Conservation (phyloP, 148 eudicot genomes). For the Heliosperma pusillum region DNA sequence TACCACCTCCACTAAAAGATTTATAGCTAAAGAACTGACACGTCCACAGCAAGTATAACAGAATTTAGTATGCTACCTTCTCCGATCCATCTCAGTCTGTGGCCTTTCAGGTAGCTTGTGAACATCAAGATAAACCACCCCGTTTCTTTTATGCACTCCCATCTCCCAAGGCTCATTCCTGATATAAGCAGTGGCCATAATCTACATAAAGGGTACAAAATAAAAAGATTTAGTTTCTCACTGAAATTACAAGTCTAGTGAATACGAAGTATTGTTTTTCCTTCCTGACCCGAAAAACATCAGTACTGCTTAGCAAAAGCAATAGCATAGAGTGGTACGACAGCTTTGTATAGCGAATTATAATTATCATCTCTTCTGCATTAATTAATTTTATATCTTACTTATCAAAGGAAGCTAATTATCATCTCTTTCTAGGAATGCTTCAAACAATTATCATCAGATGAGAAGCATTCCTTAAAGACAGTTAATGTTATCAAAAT, state of each 20-base stretch:
- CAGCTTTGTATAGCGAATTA: neutral
- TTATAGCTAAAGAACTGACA: neutral
- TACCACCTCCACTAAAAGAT: neutral
- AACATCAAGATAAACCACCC: constrained; percentile 94
- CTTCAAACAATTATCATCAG: neutral
- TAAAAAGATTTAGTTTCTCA: neutral
- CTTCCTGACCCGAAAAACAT: neutral
- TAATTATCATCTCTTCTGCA: neutral
- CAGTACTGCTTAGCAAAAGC: neutral
- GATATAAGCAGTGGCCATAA: constrained; percentile 90
- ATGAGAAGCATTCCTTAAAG: constrained; percentile 6
- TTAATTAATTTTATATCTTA: too few species aligned
- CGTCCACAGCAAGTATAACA: neutral
- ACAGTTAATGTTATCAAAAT: neutral
- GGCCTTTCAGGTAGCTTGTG: constrained; percentile 96
- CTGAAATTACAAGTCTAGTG: neutral
- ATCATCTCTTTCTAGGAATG: neutral
- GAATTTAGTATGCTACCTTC: constrained; percentile 45
- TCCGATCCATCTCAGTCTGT: constrained; percentile 69
- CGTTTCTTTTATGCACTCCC: constrained; percentile 99
- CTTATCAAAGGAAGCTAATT: too few species aligned
- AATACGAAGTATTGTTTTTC: neutral
- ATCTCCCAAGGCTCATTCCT: constrained; percentile 98
- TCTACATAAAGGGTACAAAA: constrained; percentile 43
- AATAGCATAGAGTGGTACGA: neutral